Percentiles rank a stretch among this genome's conserved stretches.
phyloP scores from a whole-genome alignment of 495 filamentous ascomycete genomes.

The Penicillium egyptiacum region DNA sequence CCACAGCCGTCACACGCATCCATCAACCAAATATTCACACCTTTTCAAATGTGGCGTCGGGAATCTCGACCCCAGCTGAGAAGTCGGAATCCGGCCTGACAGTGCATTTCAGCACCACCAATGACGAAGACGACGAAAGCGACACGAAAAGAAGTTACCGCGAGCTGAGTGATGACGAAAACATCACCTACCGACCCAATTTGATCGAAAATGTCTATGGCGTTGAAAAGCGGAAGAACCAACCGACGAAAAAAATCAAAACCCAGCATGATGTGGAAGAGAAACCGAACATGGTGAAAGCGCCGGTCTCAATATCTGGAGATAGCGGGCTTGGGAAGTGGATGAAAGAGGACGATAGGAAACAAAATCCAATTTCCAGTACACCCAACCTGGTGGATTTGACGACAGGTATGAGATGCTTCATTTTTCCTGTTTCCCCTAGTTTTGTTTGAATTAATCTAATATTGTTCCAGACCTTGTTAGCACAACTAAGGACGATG shows the following conservation, averaged over 20 bases:
- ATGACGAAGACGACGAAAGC: conserved; percentile 25
- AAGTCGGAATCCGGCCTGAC: conserved; percentile 22
- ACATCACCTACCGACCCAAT: conserved; percentile 28
- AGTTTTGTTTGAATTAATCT: not conserved
- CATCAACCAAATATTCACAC: not conserved
- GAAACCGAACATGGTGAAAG: conserved; percentile 42
- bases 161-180: conserved; percentile 31
- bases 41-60: conserved; percentile 12
- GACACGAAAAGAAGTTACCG: conserved; percentile 33
- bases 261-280: conserved; percentile 36
- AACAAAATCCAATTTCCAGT: conserved; percentile 25
- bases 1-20: conserved; percentile 24
- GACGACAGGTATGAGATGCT: conserved; percentile 50
- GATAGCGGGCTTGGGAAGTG: conserved; percentile 62
- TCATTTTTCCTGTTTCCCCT: not conserved
- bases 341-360: conserved; percentile 54
- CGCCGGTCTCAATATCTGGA: conserved; percentile 44
- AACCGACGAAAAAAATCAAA: conserved; percentile 67
- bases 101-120: conserved; percentile 30
- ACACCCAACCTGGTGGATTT: conserved; percentile 59
- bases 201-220: conserved; percentile 70
- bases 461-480: conserved; percentile 21
- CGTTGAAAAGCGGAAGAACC: conserved; percentile 61
- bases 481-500: conserved; percentile 34
- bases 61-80: not conserved